phyloP scores from a whole-genome alignment of 768 basidiomycete species.

The Fomitopsis serialis region DNA sequence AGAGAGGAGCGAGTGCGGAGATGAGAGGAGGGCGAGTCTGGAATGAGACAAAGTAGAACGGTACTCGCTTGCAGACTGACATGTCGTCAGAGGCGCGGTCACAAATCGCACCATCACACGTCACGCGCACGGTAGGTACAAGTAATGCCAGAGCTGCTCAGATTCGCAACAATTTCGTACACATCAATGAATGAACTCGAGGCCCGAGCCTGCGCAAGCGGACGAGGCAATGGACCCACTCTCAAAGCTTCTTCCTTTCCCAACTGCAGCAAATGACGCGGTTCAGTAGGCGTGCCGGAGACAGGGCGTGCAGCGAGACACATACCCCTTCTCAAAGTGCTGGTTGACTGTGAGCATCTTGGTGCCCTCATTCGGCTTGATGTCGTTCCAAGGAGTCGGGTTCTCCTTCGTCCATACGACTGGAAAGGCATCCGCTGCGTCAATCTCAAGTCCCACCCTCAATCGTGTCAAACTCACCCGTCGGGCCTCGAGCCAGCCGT shows the following conservation, averaged over 20 bases:
- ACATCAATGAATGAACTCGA: background rate
- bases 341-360: constrained; percentile 68
- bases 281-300: constrained; percentile 6
- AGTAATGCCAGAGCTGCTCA: background rate
- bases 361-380: constrained; percentile 69
- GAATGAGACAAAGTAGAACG: background rate
- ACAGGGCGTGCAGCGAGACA: constrained; percentile 6
- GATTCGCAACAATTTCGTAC: background rate
- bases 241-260: constrained; percentile 67
- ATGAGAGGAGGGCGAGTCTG: background rate
- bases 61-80: background rate
- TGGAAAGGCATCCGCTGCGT: constrained; percentile 13
- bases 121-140: constrained; percentile 5
- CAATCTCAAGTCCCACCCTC: background rate
- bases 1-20: background rate
- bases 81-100: background rate
- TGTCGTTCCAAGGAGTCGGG: constrained; percentile 85
- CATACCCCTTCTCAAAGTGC: constrained; percentile 70
- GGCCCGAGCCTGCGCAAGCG: background rate
- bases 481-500: constrained; percentile 39
- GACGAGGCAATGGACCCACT: background rate
- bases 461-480: constrained; percentile 7
- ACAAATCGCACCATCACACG: constrained; percentile 1
- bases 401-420: constrained; percentile 65
- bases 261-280: constrained; percentile 43